phyloP scores from a whole-genome alignment of 208 protist species.

The Leishmania tropica region DNA sequence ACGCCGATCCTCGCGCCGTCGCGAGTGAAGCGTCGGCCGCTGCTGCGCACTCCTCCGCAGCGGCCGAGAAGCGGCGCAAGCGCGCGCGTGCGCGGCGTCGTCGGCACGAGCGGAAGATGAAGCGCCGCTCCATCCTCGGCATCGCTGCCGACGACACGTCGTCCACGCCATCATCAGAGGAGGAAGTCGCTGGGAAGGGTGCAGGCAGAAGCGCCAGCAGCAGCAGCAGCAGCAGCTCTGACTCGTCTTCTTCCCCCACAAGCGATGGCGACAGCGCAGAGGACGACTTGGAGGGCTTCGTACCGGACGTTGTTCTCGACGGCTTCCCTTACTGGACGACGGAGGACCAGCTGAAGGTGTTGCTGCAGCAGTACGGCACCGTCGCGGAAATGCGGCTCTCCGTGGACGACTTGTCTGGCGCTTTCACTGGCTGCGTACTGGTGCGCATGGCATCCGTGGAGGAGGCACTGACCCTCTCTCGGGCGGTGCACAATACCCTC shows the following conservation, averaged over 20 bases:
- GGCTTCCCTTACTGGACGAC: conserved; percentile 84
- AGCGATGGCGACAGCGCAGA: conserved; percentile 21
- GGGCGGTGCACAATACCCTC: conserved; percentile 56
- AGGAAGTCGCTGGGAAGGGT: neutral
- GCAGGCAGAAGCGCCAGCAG: conserved; percentile 5
- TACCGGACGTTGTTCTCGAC: conserved; percentile 82
- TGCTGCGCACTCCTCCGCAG: neutral
- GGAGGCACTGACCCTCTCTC: conserved; percentile 62
- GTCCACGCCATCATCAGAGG: neutral
- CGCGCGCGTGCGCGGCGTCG: conserved; percentile 4
- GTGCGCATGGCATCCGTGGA: conserved; percentile 74
- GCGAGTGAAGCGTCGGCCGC: neutral
- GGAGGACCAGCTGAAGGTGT: conserved; percentile 73
- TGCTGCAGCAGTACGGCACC: conserved; percentile 69
- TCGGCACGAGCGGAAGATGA: conserved; percentile 5
- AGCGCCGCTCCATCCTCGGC: conserved; percentile 19
- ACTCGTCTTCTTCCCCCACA: conserved; percentile 10
- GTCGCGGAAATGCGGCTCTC: conserved; percentile 61
- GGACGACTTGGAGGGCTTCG: conserved; percentile 42
- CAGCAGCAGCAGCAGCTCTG: conserved; percentile 21
- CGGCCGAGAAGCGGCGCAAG: conserved; percentile 20
- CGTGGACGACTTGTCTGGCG: conserved; percentile 72
- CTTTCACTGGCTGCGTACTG: conserved; percentile 79
- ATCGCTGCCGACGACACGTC: conserved; percentile 1
- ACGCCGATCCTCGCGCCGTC: conserved; percentile 3